Percentiles rank a stretch among this genome's conserved stretches.
These are phyloP conservation scores for Aspergillus tamarii DNA, from an alignment of 2,329 filamentous ascomycete genomes.

Conservation along the genomic window DNA sequence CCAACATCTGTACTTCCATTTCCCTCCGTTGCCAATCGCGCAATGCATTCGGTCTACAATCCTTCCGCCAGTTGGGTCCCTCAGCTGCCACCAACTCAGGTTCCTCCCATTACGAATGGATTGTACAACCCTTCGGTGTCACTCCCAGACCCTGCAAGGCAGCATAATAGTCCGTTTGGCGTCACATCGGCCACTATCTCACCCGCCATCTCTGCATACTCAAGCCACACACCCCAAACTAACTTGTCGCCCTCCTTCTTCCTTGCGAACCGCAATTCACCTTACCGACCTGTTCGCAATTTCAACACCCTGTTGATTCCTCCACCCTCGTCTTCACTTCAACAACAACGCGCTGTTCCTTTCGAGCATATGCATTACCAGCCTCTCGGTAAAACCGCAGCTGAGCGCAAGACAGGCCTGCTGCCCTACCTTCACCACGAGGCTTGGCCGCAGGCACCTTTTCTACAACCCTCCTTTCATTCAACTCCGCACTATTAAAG, in stretches of 20 bases:
- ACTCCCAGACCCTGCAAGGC: constrained; percentile 44
- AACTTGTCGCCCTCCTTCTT: constrained; percentile 86
- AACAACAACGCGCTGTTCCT: constrained; percentile 67
- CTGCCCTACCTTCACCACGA: constrained; percentile 60
- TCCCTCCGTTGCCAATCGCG: constrained; percentile 65
- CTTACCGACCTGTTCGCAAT: constrained; percentile 86
- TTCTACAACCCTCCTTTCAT: constrained; percentile 35
- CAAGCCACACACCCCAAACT: constrained; percentile 62
- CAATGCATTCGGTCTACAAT: constrained; percentile 75
- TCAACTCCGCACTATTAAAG: constrained; percentile 33
- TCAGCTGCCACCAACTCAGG: constrained; percentile 38
- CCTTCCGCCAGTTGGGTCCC: constrained; percentile 56
- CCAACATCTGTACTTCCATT: constrained; percentile 56
- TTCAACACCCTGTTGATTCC: constrained; percentile 91
- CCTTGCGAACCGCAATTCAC: constrained; percentile 83
- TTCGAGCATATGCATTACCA: constrained; percentile 83
- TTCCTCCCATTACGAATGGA: constrained; percentile 34
- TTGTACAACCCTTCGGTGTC: constrained; percentile 34
- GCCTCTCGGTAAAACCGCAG: constrained; percentile 70
- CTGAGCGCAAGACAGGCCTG: constrained; percentile 67
- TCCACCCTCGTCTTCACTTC: constrained; percentile 76
- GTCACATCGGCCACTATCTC: constrained; percentile 63
- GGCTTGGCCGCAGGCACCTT: constrained; percentile 42
- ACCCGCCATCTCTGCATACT: constrained; percentile 69
- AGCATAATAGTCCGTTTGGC: constrained; percentile 53